Percentiles rank a stretch among this genome's conserved stretches.
Evolutionary conservation across 306 rosid genomes (phyloP).

Genomic region (Bauhinia variegata): DNA sequence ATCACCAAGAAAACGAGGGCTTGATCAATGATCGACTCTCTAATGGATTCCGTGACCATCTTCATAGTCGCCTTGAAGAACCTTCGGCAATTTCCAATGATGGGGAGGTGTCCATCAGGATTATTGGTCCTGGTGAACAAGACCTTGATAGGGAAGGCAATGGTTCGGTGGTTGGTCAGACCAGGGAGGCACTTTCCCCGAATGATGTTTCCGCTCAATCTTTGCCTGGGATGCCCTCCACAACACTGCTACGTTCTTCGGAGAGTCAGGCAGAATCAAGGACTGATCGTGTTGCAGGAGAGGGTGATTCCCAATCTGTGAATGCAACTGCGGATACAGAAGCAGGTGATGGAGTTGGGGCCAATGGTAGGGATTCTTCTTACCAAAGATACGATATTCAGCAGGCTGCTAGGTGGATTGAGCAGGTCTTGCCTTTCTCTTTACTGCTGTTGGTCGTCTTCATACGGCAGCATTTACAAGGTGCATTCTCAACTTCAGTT

Average conservation of each 20-base stretch:
- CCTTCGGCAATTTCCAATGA: slow-evolving; percentile 44
- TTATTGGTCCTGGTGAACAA: slow-evolving; percentile 71
- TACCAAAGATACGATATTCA: slow-evolving; percentile 97
- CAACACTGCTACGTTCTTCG: slow-evolving; percentile 26
- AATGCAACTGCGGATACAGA: slow-evolving; percentile 51
- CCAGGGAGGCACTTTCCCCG: slow-evolving; percentile 41
- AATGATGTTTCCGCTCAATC: slow-evolving; percentile 45
- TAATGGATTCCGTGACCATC: slow-evolving; percentile 42
- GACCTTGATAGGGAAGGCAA: slow-evolving; percentile 60
- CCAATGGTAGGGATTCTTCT: slow-evolving; percentile 85
- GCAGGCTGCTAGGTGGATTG: slow-evolving; percentile 98
- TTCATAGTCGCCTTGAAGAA: slow-evolving; percentile 45
- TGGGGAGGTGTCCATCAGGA: slow-evolving; percentile 88
- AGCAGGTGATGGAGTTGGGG: slow-evolving; percentile 53
- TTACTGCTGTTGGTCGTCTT: slow-evolving; percentile 95
- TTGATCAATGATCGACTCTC: slow-evolving; percentile 42
- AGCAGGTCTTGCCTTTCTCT: slow-evolving; percentile 88
- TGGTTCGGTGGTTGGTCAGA: slow-evolving; percentile 60
- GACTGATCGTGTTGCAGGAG: slow-evolving; percentile 46
- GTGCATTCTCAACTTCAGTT: slow-evolving; percentile 39
- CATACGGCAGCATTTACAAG: slow-evolving; percentile 98
- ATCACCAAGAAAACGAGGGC: slow-evolving; percentile 50
- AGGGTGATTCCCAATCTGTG: slow-evolving; percentile 51
- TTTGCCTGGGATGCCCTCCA: slow-evolving; percentile 34
- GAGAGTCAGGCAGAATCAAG: slow-evolving; percentile 44